Base-by-base conservation (phyloP, 257 asterid genomes). In the Nicotiana sylvestris region DNA sequence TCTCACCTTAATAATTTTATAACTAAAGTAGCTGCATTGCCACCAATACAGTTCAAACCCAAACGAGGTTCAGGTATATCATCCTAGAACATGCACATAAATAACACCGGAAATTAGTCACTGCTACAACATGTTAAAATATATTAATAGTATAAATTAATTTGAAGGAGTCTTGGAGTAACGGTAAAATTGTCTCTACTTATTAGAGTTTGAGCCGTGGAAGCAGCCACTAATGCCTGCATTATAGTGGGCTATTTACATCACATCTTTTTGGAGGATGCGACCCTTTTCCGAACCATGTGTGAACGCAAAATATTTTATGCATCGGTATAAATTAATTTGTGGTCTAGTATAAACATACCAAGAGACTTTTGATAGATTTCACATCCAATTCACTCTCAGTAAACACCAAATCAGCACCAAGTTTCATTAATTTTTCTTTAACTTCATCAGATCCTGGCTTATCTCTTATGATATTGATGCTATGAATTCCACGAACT, bases 1-100 rank as follows among this genome's bases (percentile, higher is more conserved):
- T 66, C 91, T 87, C 83, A 94, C 98, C 87, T 93, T 81, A 95
- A 87, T 87, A 91, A 91, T 88, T 93, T 95, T 51, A 95, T 90
- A 82, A 95, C 93, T 85, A 91, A 62, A 9, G 99, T 91, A 84
- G 99, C 96, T 79, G 97, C 91, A 90, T 89, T 92, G 81, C 99
- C 98, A 79, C 99, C 97, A 85, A 95, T 92, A 83, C 99, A 95
- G 85, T 93, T 95, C 70, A 95, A 92, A 78, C 99, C 99, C 77
- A 95, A 62, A 25, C 86, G 83, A 10, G 99, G 97, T 89, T 95
- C 94, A 57, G 96, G 94, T 80, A 87, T 66, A 89, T 87, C 90
- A 84, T 81, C 92, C 98, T 93, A 88, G 68, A 81, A 25, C 67
- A 83, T 15, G 55, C 69, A 64, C 78, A 79, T 43, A 55, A 66